Conservation (phyloP, 2,329 filamentous ascomycete species). For the Pezicula radicicola region DNA sequence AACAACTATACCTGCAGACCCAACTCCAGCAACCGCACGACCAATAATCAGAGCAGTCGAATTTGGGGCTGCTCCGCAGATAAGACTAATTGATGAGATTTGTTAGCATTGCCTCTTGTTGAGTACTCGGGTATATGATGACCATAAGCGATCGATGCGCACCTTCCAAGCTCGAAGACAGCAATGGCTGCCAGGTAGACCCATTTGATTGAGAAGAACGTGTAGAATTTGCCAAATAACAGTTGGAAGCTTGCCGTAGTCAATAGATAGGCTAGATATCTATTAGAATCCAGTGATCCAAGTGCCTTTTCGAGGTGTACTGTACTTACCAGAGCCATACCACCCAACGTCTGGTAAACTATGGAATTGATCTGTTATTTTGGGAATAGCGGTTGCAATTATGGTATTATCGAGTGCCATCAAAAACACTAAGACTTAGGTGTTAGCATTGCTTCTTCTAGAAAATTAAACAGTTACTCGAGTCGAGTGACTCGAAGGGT, state of each 20-base stretch:
- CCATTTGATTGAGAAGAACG: constrained; percentile 28
- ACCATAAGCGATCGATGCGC: too few species aligned
- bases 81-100: constrained; percentile 7
- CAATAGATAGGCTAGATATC: constrained; percentile 29
- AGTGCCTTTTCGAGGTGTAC: too few species aligned
- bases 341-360: constrained; percentile 41
- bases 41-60: constrained; percentile 28
- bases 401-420: constrained; percentile 30
- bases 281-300: too few species aligned
- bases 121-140: too few species aligned
- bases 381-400: constrained; percentile 35
- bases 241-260: constrained; percentile 30
- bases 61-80: constrained; percentile 26
- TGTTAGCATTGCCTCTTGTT: too few species aligned
- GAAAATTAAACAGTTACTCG: too few species aligned
- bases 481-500: too few species aligned
- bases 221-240: constrained; percentile 30
- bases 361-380: constrained; percentile 35
- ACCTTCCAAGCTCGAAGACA: constrained; percentile 26
- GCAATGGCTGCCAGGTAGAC: constrained; percentile 24
- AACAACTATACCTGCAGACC: constrained; percentile 23
- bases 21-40: constrained; percentile 27
- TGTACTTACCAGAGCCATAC: constrained; percentile 32
- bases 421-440: constrained; percentile 17
- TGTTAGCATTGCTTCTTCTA: too few species aligned